phyloP scores from a whole-genome alignment of 208 protist genomes.

The Strigomonas culicis region DNA sequence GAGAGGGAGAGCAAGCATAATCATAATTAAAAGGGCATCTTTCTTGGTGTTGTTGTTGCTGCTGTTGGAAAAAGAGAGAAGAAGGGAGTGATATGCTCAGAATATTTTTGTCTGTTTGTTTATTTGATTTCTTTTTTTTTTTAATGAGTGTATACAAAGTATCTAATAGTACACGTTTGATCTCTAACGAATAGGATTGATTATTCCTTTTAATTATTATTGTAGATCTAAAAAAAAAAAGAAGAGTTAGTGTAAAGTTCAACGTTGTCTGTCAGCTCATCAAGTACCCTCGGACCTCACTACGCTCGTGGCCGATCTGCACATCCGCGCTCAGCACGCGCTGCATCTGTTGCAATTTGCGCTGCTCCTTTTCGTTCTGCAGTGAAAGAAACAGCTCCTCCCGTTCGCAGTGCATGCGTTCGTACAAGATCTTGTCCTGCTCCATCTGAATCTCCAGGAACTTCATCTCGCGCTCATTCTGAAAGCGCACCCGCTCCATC shows the following conservation, averaged over 20 bases:
- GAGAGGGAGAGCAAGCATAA: slow-evolving; percentile 15
- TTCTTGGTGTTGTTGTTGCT: slow-evolving; percentile 20
- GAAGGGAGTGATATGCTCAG: background rate
- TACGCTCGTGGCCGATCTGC: background rate
- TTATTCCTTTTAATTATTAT: background rate
- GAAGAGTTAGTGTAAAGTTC: background rate
- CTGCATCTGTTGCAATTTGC: slow-evolving; percentile 28
- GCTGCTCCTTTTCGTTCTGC: slow-evolving; percentile 26
- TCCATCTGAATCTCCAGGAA: slow-evolving; percentile 21
- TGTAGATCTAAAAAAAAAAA: background rate
- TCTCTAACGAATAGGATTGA: too few relatives aligned
- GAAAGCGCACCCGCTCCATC: slow-evolving; percentile 64
- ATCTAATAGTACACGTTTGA: too few relatives aligned
- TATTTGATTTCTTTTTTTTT: background rate
- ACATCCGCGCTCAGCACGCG: slow-evolving; percentile 5
- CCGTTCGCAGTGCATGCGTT: slow-evolving; percentile 23
- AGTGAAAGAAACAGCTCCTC: slow-evolving; percentile 21
- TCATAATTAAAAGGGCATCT: background rate
- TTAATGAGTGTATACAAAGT: too few relatives aligned
- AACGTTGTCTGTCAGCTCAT: background rate
- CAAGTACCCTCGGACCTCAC: background rate
- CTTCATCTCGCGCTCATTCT: slow-evolving; percentile 45
- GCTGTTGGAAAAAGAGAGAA: slow-evolving; percentile 9
- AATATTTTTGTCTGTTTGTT: background rate
- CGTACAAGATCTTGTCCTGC: slow-evolving; percentile 27